Evolutionary conservation across 208 protist species (phyloP).

Genomic region (Trypanosoma caninum): DNA sequence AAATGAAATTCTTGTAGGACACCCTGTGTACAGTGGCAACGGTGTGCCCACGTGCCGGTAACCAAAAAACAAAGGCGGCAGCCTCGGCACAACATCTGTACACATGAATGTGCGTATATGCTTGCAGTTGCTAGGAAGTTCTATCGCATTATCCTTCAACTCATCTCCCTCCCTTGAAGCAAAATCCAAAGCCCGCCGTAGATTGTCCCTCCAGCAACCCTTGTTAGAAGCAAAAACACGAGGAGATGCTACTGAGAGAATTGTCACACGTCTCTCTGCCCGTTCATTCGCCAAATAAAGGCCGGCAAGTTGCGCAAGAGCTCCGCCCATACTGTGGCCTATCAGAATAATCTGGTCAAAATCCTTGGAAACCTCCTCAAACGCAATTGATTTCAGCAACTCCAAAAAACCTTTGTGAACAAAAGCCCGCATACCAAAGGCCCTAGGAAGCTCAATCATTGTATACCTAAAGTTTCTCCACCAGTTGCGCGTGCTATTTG

Average conservation of each 20-base stretch:
- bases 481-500: constrained; percentile 55
- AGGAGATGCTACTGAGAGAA: constrained; percentile 60
- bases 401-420: constrained; percentile 49
- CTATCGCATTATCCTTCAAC: constrained; percentile 4
- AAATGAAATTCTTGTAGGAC: constrained; percentile 37
- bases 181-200: not conserved
- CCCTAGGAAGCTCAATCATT: constrained; percentile 26
- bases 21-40: constrained; percentile 60
- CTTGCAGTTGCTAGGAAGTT: constrained; percentile 44
- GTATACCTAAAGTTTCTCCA: constrained; percentile 50
- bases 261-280: constrained; percentile 48
- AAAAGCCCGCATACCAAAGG: constrained; percentile 31
- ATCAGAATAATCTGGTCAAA: constrained; percentile 62
- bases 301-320: constrained; percentile 57
- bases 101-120: constrained; percentile 57
- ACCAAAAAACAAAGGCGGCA: constrained; percentile 41
- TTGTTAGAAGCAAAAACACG: constrained; percentile 40
- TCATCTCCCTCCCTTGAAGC: not conserved
- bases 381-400: constrained; percentile 43
- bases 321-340: constrained; percentile 58
- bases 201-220: constrained; percentile 10
- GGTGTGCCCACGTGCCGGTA: constrained; percentile 54
- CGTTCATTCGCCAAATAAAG: constrained; percentile 46
- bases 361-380: constrained; percentile 33
- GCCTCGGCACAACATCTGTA: constrained; percentile 45